Evolutionary conservation across 495 filamentous ascomycete genomes (phyloP).

Genomic region (Cairneyella variabilis): DNA sequence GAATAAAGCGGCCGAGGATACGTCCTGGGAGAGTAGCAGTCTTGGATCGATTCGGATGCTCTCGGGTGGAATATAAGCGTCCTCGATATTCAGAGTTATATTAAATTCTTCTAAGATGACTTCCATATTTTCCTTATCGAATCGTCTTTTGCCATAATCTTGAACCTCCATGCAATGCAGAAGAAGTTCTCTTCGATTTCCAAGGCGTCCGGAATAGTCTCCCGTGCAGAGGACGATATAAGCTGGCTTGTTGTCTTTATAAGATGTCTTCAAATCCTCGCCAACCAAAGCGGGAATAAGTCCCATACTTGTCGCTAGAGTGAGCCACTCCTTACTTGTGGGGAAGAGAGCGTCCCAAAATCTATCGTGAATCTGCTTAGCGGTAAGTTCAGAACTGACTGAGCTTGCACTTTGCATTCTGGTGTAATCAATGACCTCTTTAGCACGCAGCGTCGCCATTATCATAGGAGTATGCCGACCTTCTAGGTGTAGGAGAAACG

Average conservation of each 20-base stretch:
- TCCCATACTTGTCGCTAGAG: too few relatives aligned
- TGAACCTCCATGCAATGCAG: not conserved
- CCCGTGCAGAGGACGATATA: not conserved
- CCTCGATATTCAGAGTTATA: not conserved
- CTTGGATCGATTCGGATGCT: not conserved
- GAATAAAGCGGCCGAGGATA: not conserved
- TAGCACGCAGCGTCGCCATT: too few relatives aligned
- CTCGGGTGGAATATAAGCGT: not conserved
- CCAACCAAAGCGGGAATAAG: too few relatives aligned
- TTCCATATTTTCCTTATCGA: not conserved
- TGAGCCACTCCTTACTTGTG: too few relatives aligned
- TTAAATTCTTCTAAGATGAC: not conserved
- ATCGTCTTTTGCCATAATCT: not conserved
- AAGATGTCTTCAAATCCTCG: too few relatives aligned
- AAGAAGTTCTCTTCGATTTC: not conserved
- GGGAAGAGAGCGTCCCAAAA: too few relatives aligned
- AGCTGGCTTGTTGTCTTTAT: not conserved
- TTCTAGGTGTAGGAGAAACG: too few relatives aligned
- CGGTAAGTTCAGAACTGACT: too few relatives aligned
- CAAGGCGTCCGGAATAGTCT: not conserved
- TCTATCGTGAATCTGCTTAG: too few relatives aligned
- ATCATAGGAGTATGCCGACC: too few relatives aligned
- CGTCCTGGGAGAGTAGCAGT: not conserved
- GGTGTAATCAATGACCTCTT: too few relatives aligned
- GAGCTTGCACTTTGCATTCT: too few relatives aligned